Evolutionary conservation across 495 filamentous ascomycete species (phyloP).

Genomic region (Penicillium pulvis): DNA sequence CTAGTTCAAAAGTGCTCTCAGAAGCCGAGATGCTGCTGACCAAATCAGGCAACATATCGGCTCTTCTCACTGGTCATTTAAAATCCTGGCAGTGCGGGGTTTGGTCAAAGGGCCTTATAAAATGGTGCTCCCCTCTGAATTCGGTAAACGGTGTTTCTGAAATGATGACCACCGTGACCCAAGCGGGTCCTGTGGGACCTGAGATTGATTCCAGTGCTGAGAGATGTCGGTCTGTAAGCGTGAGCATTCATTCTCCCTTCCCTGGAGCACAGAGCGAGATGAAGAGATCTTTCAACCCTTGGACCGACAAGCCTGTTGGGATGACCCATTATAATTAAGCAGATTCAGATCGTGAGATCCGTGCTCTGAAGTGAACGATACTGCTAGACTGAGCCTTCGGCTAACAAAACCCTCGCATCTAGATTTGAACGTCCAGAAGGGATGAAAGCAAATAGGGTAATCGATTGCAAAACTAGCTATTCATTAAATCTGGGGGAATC

Average conservation of each 20-base stretch:
- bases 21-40: background rate
- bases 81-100: background rate
- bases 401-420: background rate
- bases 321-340: conserved; percentile 22
- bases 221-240: background rate
- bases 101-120: background rate
- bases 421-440: background rate
- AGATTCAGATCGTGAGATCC: conserved; percentile 20
- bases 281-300: conserved; percentile 24
- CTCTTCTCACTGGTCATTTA: background rate
- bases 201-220: background rate
- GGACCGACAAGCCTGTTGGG: conserved; percentile 12
- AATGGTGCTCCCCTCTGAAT: background rate
- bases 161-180: no score
- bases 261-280: conserved; percentile 5
- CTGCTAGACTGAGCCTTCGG: background rate
- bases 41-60: background rate
- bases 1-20: background rate
- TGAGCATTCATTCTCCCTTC: background rate
- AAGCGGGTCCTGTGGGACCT: no score
- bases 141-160: background rate
- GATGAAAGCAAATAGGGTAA: background rate
- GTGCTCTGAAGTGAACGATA: background rate
- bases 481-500: background rate
- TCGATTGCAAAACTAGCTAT: background rate